These are phyloP conservation scores for Clarireedia monteithiana DNA, from an alignment of 2,329 filamentous ascomycete genomes.

Conservation along the genomic window DNA sequence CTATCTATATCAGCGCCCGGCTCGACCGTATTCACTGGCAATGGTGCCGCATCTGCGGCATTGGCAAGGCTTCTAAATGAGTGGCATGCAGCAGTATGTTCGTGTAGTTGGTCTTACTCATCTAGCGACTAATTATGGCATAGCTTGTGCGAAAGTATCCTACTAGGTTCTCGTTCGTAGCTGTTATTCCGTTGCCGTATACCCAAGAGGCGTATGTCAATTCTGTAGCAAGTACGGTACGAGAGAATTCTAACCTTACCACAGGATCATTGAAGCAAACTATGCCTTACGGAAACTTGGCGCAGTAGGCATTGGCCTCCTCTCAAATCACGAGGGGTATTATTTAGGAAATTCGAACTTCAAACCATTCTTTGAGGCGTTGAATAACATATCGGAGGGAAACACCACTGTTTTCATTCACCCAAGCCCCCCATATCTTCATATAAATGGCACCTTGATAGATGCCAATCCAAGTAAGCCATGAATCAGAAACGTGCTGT, in stretches of 20 bases:
- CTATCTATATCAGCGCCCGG: neutral
- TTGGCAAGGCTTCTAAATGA: neutral
- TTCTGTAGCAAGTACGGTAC: too few species aligned
- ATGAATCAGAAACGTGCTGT: neutral
- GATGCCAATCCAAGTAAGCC: constrained; percentile 1
- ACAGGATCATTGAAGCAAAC: neutral
- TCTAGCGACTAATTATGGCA: neutral
- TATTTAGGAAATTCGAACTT: neutral
- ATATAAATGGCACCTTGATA: neutral
- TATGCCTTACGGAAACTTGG: neutral
- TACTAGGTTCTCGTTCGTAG: neutral
- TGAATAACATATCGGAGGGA: neutral
- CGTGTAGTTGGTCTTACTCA: neutral
- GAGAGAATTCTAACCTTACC: neutral
- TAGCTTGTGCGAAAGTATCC: neutral
- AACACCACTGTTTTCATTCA: neutral
- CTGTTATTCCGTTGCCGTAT: neutral
- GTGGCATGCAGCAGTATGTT: neutral
- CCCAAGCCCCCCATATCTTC: neutral
- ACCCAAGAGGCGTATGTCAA: neutral
- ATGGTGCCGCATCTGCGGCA: neutral
- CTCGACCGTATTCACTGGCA: neutral
- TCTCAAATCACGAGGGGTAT: neutral
- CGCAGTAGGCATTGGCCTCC: neutral
- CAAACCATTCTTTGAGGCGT: neutral